Evolutionary conservation across 106 monocot species (phyloP), one percentile per base, ranked within the genome.

Genomic region (Dioscorea zingiberensis): DNA sequence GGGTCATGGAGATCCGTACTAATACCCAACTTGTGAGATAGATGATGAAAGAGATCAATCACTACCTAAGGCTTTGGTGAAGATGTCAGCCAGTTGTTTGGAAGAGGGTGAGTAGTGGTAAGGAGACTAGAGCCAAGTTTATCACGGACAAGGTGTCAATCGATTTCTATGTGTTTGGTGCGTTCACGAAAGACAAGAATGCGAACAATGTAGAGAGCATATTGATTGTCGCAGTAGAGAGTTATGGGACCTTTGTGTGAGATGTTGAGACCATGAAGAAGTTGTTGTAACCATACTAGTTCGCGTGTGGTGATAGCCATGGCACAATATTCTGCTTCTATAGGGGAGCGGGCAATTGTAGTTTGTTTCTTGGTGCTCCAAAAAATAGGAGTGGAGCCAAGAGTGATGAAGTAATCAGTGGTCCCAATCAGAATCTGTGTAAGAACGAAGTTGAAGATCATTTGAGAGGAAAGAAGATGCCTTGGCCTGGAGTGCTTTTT

Each of bases 101-200:
- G 5, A 7, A 7, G 23, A 5, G 8, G 22, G 14, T 9, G 25
- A 3, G 25, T 23, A 23, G 9, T 7, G 7, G 25, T 15, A 22
- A 60, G 27, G 16, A 60, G 4, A 2, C 21, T 9, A 18, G 60
- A 6, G 15, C 30, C 2, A 14, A 60, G 23, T 18, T 60, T 28
- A 2, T 60, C 30, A 32, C 60, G 54, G n/a, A 60, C 60, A 11
- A 60, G 17, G n/a, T 60, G 60, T 5, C 60, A 60, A 18, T 60
- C 60, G 17, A 29, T 32, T 30, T 60, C 60, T 3, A 60, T 60
- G 29, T 60, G 60, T 32, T 60, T 60, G 6, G 28, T 60, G 2
- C 60, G n/a, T n/a, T 60, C 60, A 16, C 32, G 60, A n/a, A 60
- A 60, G 32, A 60, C 60, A 11, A n/a, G 28, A n/a, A 29, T 30